phyloP scores from a whole-genome alignment of 768 basidiomycete genomes.

The Phanerodontia chrysosporium region DNA sequence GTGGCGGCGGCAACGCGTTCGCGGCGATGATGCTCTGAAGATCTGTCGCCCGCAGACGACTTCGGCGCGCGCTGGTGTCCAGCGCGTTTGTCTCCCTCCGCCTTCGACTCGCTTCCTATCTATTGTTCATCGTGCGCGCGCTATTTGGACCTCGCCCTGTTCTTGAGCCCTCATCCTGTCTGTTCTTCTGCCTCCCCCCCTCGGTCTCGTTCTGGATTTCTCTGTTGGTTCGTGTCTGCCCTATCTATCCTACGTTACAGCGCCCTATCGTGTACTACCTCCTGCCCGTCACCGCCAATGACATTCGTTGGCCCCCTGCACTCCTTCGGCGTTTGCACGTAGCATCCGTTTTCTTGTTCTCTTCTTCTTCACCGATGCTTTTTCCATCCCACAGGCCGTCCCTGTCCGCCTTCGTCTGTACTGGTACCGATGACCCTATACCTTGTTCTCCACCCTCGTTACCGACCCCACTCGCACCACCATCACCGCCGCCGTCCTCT shows the following conservation, averaged over 20 bases:
- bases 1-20: conserved; percentile 36
- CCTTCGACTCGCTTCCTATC: background rate
- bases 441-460: background rate
- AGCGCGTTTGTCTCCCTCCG: background rate
- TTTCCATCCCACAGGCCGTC: background rate
- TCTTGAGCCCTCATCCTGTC: background rate
- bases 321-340: background rate
- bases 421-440: conserved; percentile 11
- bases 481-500: background rate
- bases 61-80: background rate
- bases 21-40: conserved; percentile 34
- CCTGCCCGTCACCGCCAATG: conserved; percentile 3
- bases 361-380: background rate
- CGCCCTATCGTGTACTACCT: conserved; percentile 12
- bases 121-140: background rate
- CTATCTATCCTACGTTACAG: conserved; percentile 13
- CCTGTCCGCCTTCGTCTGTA: conserved; percentile 11
- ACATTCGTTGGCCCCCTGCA: conserved; percentile 6
- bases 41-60: background rate
- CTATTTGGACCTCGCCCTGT: background rate
- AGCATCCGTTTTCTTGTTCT: background rate
- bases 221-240: conserved; percentile 4
- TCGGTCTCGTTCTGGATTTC: background rate
- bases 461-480: background rate
- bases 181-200: background rate